Base-by-base conservation (phyloP, 169 alveolate genomes). In the Plasmodium malariae region DNA sequence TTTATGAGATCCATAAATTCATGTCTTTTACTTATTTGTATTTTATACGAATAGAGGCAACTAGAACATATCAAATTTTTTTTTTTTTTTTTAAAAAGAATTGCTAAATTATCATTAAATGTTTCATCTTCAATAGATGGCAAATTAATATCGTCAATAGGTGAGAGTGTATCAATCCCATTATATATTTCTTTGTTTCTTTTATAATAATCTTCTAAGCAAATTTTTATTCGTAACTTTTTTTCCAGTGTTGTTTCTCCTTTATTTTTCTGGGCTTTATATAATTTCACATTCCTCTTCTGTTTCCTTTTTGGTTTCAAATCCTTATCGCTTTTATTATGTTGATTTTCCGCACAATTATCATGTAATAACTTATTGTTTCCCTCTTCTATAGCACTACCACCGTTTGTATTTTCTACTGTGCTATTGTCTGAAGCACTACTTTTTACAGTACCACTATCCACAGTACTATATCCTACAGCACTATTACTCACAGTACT, bases 51-150 rank as follows among this genome's bases (percentile, higher is more conserved):
- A 63, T 78, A 78, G 12, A 78, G 40, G 55, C 89, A 78, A 36
- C 63, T 78, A 34, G 89, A 78, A 21, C 89, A 78, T 78, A 78
- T 78, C 28, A 65, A 45, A 63, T 63, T 78, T 57, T 74, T 74
- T 69, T 78, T 49, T 57, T 78, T 78, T 45, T 78, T 65, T 57
- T 62, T 62, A 30, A 65, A 63, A 62, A 62, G 68, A 14, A 1
- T 51, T 34, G 59, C 45, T 78, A 78, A 78, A 37, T 62, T 62
- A 17, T 65, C 78, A 78, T 30, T 37, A 62, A 65, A 78, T 6
- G 45, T 43, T 48, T 62, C 89, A 63, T 78, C 89, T 37, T 78
- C 89, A 62, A 78, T 78, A 1, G 89, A 78, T 21, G 89, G 89
- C 11, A 78, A 43, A 54, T 34, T 78, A 49, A 40, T 26, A 78